Evolutionary conservation across 2,329 filamentous ascomycete genomes (phyloP).

Genomic region (Aspergillus ochraceoroseus): DNA sequence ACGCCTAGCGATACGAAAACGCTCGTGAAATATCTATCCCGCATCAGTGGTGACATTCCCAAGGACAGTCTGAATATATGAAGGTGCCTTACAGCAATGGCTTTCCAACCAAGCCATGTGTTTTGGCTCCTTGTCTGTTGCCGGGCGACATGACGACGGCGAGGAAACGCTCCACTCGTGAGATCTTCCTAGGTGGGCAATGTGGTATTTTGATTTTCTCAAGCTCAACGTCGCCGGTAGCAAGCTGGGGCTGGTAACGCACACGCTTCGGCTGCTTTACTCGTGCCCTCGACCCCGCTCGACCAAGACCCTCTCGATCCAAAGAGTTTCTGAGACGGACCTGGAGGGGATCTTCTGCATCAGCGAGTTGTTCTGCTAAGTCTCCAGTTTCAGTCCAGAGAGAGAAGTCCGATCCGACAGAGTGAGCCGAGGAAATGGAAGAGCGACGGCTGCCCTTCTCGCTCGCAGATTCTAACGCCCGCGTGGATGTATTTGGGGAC

Average conservation of each 20-base stretch:
- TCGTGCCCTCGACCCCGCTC: constrained; percentile 31
- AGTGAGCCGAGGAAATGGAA: constrained; percentile 48
- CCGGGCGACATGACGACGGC: constrained; percentile 79
- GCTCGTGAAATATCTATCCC: constrained; percentile 80
- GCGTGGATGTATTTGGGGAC: constrained; percentile 35
- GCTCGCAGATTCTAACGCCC: constrained; percentile 41
- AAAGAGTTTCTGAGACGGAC: constrained; percentile 63
- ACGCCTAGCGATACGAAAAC: constrained; percentile 64
- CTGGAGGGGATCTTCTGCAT: constrained; percentile 75
- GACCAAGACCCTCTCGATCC: constrained; percentile 56
- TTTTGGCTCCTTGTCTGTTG: constrained; percentile 61
- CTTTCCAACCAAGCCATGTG: constrained; percentile 92
- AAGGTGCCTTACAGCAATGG: constrained; percentile 70
- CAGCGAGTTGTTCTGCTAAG: constrained; percentile 82
- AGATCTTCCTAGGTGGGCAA: constrained; percentile 59
- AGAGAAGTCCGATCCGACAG: constrained; percentile 64
- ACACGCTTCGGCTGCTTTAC: constrained; percentile 58
- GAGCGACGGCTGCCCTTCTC: constrained; percentile 51
- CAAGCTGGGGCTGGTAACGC: constrained; percentile 57
- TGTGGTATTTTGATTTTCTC: constrained; percentile 64
- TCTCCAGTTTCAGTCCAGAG: constrained; percentile 94
- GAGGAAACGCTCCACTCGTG: constrained; percentile 64
- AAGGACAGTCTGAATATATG: constrained; percentile 6
- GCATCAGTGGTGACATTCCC: constrained; percentile 22
- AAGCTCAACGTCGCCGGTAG: constrained; percentile 36